Evolutionary conservation across 2,329 filamentous ascomycete species (phyloP).

Genomic region (Fusarium napiforme): DNA sequence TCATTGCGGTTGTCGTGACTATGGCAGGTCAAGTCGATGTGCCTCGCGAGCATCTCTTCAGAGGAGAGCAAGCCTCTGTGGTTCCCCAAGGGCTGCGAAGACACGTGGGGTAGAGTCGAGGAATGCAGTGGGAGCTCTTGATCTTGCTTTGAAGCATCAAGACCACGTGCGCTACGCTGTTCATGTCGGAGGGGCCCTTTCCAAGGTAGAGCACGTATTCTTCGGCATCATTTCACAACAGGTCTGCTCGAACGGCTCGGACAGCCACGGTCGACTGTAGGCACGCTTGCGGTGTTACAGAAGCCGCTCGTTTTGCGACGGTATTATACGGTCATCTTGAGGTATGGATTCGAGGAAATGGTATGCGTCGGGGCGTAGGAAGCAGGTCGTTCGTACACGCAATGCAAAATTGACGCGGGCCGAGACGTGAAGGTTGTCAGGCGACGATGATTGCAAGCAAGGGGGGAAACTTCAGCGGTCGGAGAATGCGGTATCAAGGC

Average conservation of each 20-base stretch:
- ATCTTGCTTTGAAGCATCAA: neutral
- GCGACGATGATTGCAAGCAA: no score
- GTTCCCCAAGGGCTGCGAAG: neutral
- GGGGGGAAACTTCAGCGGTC: no score
- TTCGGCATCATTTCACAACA: neutral
- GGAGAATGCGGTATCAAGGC: neutral
- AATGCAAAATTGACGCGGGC: neutral
- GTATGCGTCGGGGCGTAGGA: rapidly evolving
- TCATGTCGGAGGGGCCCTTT: neutral
- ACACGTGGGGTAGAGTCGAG: neutral
- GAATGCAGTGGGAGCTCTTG: neutral
- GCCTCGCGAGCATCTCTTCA: neutral
- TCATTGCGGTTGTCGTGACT: neutral
- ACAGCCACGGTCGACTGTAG: neutral
- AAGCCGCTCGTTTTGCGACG: neutral
- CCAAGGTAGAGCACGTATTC: no score
- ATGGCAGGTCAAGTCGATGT: neutral
- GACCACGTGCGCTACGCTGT: no score
- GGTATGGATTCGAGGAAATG: neutral
- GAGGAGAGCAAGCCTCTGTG: neutral
- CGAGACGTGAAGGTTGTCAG: neutral
- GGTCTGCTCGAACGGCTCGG: rapidly evolving
- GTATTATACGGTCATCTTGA: neutral
- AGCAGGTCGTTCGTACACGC: neutral
- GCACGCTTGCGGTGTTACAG: neutral